Evolutionary conservation across 257 asterid genomes (phyloP).

Genomic region (Gentiana dahurica): DNA sequence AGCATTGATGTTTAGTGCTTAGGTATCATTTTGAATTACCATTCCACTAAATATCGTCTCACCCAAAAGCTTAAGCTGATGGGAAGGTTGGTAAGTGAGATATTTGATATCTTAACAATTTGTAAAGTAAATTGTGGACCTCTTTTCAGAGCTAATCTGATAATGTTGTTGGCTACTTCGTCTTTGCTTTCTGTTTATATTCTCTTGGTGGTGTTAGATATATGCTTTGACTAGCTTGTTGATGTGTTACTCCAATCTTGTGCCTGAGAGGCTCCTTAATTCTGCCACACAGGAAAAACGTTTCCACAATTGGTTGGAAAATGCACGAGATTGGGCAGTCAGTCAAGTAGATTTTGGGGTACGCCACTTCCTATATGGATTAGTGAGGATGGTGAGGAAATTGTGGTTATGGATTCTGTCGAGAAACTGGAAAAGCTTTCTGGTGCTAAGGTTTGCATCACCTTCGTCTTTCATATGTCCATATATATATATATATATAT

Average conservation of each 20-base stretch:
- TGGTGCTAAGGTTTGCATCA: constrained; percentile 42
- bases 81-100: too few relatives aligned
- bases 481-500: too few relatives aligned
- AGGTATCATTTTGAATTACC: too few relatives aligned
- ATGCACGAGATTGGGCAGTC: constrained; percentile 98
- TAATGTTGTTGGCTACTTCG: too few relatives aligned
- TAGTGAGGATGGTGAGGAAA: constrained; percentile 85
- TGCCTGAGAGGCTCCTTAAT: neutral
- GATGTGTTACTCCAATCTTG: neutral
- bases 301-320: constrained; percentile 96
- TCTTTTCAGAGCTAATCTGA: too few relatives aligned
- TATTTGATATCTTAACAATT: too few relatives aligned
- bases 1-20: too few relatives aligned
- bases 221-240: neutral
- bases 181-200: neutral
- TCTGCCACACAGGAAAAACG: constrained; percentile 55
- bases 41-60: too few relatives aligned
- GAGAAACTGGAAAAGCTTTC: constrained; percentile 78
- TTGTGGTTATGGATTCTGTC: constrained; percentile 75
- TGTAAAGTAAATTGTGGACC: too few relatives aligned
- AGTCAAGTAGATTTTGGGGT: constrained; percentile 99
- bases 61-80: too few relatives aligned
- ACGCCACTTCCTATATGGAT: constrained; percentile 97
- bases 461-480: neutral
- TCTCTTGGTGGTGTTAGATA: neutral